Base-by-base conservation (phyloP, 345 rosid species). In the Laguncularia racemosa region DNA sequence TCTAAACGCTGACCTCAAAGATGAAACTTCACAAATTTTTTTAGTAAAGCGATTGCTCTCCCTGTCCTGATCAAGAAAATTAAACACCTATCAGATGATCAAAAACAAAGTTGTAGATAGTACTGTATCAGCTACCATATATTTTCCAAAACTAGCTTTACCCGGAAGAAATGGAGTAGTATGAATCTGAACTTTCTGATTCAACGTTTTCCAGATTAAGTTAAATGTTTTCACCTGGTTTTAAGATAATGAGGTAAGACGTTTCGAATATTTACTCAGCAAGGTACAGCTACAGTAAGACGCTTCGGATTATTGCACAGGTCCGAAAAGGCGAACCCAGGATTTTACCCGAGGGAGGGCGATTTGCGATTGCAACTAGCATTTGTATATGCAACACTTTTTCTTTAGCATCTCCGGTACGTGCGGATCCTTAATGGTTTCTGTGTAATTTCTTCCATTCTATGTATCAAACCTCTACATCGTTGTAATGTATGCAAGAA, bases 1-100 rank as follows among this genome's bases (percentile, higher is more conserved):
- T 65, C 73, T 56, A 60, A 88, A 79, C 38, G 68, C 71, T 15
- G 56, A 16, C 67, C 63, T 67, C 12, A 82, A 66, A 53, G 52
- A 54, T 45, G 71, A 74, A 63, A 73, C 84, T 46, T 79, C 76
- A 45, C 44, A 55, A 33, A 58, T 46, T 46, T 63, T 74, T 52
- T 65, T 59, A 16, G 70, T 66, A 66, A 71, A 57, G 51, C 58
- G 69, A 52, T 51, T 12, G n/a, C 49, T 56, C 66, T 59, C 53
- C 20, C 75, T 72, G 76, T 72, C 86, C 88, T 84, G 90, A 58
- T 74, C 64, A 64, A 63, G 16, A 64, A 61, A 43, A 16, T 16
- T 53, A 40, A 28, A 17, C 38, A 14, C 56, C 40, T 6, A 53
- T 63, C n/a, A 46, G 23, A 6, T 17, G 3, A 65, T 20, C 44